Conservation (phyloP, 192 early-diverging fungal genomes). For the Coemansia umbellata region DNA sequence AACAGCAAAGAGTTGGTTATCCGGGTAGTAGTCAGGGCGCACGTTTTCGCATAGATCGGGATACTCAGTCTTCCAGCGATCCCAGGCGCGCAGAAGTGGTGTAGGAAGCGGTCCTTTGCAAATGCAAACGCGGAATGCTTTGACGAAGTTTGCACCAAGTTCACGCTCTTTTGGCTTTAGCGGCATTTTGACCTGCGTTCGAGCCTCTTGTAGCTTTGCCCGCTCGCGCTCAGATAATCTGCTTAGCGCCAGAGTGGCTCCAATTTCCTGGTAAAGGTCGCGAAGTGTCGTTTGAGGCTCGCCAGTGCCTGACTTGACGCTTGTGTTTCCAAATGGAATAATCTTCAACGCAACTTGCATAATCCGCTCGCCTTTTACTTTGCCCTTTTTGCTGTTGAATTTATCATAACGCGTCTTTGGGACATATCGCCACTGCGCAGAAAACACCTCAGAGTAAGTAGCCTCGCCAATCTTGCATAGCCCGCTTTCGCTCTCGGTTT, state of each 20-base stretch:
- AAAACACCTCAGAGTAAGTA: conserved; percentile 80
- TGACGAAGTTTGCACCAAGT: conserved; percentile 48
- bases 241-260: conserved; percentile 54
- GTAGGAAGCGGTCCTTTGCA: conserved; percentile 66
- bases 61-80: conserved; percentile 58
- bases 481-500: conserved; percentile 38
- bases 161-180: conserved; percentile 41
- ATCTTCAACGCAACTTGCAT: conserved; percentile 73
- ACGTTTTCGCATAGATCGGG: conserved; percentile 64
- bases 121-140: conserved; percentile 59
- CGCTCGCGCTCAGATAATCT: conserved; percentile 49
- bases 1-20: conserved; percentile 69
- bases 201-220: conserved; percentile 31
- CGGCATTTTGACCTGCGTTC: conserved; percentile 38
- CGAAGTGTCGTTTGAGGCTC: conserved; percentile 51
- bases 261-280: conserved; percentile 63
- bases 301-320: conserved; percentile 41
- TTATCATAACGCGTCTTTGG: conserved; percentile 43
- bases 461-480: conserved; percentile 80
- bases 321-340: conserved; percentile 65
- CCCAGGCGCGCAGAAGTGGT: conserved; percentile 67
- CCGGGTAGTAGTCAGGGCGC: conserved; percentile 65
- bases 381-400: conserved; percentile 37
- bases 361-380: conserved; percentile 46
- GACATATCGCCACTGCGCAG: conserved; percentile 46